A percentile compares a stretch with the other conserved stretches of the same genome.
Conservation (phyloP, 192 early-diverging fungal genomes). For the Chytriomyces sp. region DNA sequence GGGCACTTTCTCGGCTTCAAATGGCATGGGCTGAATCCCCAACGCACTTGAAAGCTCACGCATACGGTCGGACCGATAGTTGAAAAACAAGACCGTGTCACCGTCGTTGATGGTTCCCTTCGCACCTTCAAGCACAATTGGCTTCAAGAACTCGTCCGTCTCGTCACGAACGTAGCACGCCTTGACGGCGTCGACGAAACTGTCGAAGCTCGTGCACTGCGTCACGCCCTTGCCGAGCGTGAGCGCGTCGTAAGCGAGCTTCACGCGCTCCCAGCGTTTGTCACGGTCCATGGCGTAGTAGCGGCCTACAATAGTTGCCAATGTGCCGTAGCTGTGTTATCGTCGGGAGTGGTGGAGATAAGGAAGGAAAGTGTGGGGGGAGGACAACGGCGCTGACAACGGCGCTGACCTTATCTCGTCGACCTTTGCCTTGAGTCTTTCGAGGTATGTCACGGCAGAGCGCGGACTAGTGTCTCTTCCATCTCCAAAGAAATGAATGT, state of each 20-base stretch:
- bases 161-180: conserved; percentile 83
- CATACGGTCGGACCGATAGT: conserved; percentile 99
- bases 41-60: conserved; percentile 84
- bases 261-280: conserved; percentile 99
- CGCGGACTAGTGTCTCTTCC: conserved; percentile 95
- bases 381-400: too few species aligned
- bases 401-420: conserved; percentile 37
- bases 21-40: conserved; percentile 83
- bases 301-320: conserved; percentile 93
- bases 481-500: conserved; percentile 96
- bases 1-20: conserved; percentile 75
- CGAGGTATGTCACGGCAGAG: conserved; percentile 75
- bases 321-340: conserved; percentile 68
- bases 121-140: conserved; percentile 82
- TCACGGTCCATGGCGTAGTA: conserved; percentile 99
- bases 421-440: conserved; percentile 62
- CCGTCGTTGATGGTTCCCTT: conserved; percentile 77
- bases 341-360: too few species aligned
- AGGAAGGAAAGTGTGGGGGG: too few species aligned
- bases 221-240: conserved; percentile 71
- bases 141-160: conserved; percentile 99
- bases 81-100: conserved; percentile 97
- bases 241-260: conserved; percentile 92
- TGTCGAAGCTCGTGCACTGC: conserved; percentile 1
- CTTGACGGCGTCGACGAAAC: conserved; percentile 67